phyloP scores from a whole-genome alignment of 75 land plant species.

The Selaginella tamariscina region DNA sequence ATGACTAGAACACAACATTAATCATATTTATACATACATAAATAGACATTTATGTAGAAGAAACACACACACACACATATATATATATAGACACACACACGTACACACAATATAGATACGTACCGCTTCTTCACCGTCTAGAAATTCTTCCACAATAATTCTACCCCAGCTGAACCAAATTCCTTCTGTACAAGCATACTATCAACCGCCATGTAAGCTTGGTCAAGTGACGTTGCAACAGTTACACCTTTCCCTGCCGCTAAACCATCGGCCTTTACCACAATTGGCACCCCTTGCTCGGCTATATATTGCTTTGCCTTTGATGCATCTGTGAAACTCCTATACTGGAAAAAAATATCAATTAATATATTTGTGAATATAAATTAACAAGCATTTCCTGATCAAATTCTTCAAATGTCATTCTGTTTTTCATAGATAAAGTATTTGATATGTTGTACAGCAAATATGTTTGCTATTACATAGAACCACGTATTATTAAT shows the following conservation, averaged over 20 bases:
- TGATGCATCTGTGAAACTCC: constrained; percentile 48
- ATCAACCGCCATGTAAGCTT: constrained; percentile 80
- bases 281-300: constrained; percentile 88
- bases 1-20: too few relatives aligned
- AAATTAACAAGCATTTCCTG: too few relatives aligned
- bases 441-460: too few relatives aligned
- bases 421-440: too few relatives aligned
- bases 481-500: too few relatives aligned
- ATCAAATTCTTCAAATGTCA: too few relatives aligned
- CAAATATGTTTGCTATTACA: too few relatives aligned
- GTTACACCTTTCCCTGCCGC: constrained; percentile 99
- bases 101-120: too few relatives aligned
- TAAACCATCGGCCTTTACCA: constrained; percentile 91
- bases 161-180: constrained; percentile 87
- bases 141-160: constrained; percentile 77
- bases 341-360: constrained; percentile 48
- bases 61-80: too few relatives aligned
- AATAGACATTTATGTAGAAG: too few relatives aligned
- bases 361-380: background rate
- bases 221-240: constrained; percentile 68
- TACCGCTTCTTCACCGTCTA: constrained; percentile 96
- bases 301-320: constrained; percentile 70
- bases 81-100: too few relatives aligned
- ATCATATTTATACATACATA: too few relatives aligned
- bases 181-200: constrained; percentile 50